Percentiles rank a stretch among this genome's conserved stretches.
Evolutionary conservation across 768 basidiomycete genomes (phyloP).

Genomic region (Boletus sp.): DNA sequence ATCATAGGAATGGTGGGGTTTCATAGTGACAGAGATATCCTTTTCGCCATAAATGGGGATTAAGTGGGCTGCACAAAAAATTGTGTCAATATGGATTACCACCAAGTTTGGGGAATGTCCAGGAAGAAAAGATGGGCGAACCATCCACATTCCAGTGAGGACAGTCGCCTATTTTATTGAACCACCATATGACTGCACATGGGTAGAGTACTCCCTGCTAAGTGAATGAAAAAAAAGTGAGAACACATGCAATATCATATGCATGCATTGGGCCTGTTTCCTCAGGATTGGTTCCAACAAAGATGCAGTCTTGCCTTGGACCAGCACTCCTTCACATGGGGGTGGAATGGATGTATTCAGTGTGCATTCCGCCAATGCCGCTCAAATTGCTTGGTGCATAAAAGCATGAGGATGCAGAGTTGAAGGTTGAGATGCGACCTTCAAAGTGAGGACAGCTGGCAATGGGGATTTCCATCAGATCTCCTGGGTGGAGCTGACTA

Average conservation of each 20-base stretch:
- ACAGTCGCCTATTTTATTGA: no score
- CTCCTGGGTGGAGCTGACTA: not conserved
- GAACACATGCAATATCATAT: not conserved
- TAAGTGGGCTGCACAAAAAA: no score
- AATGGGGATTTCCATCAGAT: not conserved
- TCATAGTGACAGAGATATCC: no score
- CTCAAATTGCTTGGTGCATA: not conserved
- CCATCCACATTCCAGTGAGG: no score
- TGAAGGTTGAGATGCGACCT: not conserved
- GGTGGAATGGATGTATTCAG: not conserved
- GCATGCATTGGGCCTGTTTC: not conserved
- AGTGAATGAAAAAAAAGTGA: no score
- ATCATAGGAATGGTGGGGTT: no score
- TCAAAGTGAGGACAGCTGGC: not conserved
- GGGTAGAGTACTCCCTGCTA: no score
- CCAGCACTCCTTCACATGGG: not conserved
- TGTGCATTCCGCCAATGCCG: not conserved
- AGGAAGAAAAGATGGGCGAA: no score
- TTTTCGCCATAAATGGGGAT: no score
- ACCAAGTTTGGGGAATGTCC: no score
- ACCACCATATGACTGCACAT: no score
- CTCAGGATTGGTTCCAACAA: not conserved
- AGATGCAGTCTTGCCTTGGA: not conserved
- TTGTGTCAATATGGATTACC: no score
- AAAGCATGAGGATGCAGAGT: not conserved